These are phyloP conservation scores for Sporobolomyces pararoseus DNA, from an alignment of 768 basidiomycete genomes.

Conservation along the genomic window DNA sequence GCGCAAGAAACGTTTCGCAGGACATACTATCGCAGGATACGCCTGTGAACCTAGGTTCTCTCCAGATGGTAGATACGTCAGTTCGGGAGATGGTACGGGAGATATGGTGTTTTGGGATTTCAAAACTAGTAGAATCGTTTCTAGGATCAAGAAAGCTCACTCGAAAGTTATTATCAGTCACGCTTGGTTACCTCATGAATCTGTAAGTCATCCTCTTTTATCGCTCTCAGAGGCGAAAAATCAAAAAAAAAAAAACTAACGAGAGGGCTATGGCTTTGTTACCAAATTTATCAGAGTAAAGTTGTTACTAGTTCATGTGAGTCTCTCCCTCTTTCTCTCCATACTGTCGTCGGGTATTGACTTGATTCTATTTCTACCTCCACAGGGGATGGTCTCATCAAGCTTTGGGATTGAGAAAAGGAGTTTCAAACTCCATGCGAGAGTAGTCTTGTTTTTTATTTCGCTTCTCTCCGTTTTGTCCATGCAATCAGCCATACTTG, in stretches of 20 bases:
- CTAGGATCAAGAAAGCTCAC: conserved; percentile 75
- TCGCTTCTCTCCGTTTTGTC: neutral
- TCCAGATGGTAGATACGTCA: conserved; percentile 97
- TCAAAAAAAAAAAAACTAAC: neutral
- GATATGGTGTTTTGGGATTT: conserved; percentile 99
- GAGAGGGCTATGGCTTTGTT: conserved; percentile 40
- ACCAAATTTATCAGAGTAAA: conserved; percentile 80
- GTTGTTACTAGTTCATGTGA: conserved; percentile 88
- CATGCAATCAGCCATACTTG: neutral
- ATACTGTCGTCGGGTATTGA: neutral
- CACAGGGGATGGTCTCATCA: conserved; percentile 80
- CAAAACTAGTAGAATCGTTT: conserved; percentile 77
- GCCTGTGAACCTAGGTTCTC: conserved; percentile 97
- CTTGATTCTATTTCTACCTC: neutral
- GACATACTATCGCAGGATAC: conserved; percentile 94
- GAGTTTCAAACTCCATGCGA: too few species aligned
- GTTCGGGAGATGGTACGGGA: conserved; percentile 89
- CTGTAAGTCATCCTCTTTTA: conserved; percentile 55
- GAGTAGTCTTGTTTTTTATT: neutral
- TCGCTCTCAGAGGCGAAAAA: neutral
- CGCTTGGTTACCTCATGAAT: conserved; percentile 96
- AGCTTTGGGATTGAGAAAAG: conserved; percentile 68
- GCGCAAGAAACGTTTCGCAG: conserved; percentile 95
- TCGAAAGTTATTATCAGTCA: conserved; percentile 96
- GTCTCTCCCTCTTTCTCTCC: neutral